These are phyloP conservation scores for Lentinula boryana DNA, from an alignment of 768 basidiomycete genomes.

Conservation along the genomic window DNA sequence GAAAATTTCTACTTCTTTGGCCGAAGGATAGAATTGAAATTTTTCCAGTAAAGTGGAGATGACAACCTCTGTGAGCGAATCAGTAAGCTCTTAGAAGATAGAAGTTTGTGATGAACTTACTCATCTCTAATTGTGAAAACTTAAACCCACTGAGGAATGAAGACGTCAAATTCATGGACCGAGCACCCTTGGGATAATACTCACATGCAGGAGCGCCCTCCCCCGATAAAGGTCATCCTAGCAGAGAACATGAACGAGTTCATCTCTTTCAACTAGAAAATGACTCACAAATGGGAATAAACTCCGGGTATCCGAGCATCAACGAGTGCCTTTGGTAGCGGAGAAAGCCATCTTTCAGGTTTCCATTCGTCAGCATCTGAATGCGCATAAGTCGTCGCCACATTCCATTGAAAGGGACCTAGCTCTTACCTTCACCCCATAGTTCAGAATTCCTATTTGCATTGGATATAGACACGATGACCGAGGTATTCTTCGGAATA, in stretches of 20 bases:
- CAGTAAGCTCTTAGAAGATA: too few relatives aligned
- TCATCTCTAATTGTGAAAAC: constrained; percentile 7
- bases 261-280: not conserved
- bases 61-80: not conserved
- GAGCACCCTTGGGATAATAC: not conserved
- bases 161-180: not conserved
- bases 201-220: constrained; percentile 33
- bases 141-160: not conserved
- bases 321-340: constrained; percentile 24
- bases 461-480: constrained; percentile 21
- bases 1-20: not conserved
- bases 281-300: constrained; percentile 28
- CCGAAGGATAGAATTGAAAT: not conserved
- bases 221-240: constrained; percentile 40
- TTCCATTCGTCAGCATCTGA: constrained; percentile 37
- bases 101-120: not conserved
- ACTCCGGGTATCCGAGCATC: constrained; percentile 28
- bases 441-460: constrained; percentile 29
- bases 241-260: not conserved
- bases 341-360: constrained; percentile 37
- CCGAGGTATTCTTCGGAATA: constrained; percentile 21
- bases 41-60: not conserved
- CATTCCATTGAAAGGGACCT: not conserved
- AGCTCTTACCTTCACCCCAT: constrained; percentile 25
- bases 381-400: not conserved